Conservation (phyloP, 2,329 filamentous ascomycete species). For the Fusarium burgessii region DNA sequence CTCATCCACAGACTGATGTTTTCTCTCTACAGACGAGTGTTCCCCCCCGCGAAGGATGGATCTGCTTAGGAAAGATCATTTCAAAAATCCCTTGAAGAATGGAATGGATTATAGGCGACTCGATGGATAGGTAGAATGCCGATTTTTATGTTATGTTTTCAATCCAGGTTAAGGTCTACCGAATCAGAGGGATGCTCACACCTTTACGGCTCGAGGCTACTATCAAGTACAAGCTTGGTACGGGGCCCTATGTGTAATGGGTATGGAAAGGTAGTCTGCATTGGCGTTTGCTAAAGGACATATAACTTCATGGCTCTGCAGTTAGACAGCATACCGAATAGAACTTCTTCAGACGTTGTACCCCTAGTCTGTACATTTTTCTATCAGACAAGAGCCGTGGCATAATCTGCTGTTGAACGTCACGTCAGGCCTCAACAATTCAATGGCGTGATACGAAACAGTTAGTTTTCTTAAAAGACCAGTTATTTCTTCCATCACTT, state of each 20-base stretch:
- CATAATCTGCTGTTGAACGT: no score
- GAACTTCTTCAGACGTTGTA: background rate
- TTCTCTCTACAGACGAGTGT: constrained; percentile 37
- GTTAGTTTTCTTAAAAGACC: no score
- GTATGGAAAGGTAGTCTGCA: background rate
- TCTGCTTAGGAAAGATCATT: constrained; percentile 11
- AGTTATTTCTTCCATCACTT: no score
- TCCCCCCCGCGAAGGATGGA: constrained; percentile 34
- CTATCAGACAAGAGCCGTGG: no score
- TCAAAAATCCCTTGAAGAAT: background rate
- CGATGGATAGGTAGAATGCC: background rate
- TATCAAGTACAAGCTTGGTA: background rate
- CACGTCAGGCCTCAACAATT: no score
- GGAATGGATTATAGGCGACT: background rate
- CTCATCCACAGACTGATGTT: background rate
- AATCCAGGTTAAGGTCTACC: background rate
- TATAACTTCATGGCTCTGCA: background rate
- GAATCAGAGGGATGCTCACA: no score
- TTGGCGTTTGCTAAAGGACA: background rate
- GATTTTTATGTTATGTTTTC: background rate
- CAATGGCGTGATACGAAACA: no score
- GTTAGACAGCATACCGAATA: background rate
- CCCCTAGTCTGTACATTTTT: background rate
- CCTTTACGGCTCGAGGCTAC: background rate
- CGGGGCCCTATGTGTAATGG: background rate